A percentile compares a stretch with the other conserved stretches of the same genome.
Conservation (phyloP, 805 yeast genomes). For the Starmerella sirachaensis region DNA sequence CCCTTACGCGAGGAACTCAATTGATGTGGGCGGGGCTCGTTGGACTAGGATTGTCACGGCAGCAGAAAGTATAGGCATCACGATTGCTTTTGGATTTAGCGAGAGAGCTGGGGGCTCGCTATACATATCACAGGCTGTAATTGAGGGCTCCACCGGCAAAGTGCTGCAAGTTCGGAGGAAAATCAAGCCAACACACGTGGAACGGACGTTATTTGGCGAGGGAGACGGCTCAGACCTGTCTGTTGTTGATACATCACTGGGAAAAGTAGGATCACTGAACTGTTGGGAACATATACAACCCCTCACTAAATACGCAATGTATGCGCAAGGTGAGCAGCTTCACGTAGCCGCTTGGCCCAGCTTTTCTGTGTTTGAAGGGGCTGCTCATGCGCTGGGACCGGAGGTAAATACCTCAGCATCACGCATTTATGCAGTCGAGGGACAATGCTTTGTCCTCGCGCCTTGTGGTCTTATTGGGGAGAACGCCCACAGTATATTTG, state of each 20-base stretch:
- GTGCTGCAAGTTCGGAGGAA: constrained; percentile 2
- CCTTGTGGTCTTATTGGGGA: constrained; percentile 1
- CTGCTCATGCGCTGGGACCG: neutral
- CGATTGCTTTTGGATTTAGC: constrained; percentile 10
- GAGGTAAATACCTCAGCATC: constrained; percentile 5
- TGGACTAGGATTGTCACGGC: constrained; percentile 13
- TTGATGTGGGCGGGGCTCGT: neutral
- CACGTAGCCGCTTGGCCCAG: neutral
- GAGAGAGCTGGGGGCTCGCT: constrained; percentile 20
- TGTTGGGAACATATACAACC: constrained; percentile 7
- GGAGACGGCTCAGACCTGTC: constrained; percentile 5
- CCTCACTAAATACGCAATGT: neutral
- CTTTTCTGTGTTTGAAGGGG: neutral
- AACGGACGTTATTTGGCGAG: constrained; percentile 7
- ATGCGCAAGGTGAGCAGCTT: neutral
- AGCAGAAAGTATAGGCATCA: constrained; percentile 1
- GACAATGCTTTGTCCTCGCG: constrained; percentile 7
- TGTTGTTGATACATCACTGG: constrained; percentile 2
- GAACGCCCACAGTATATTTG: neutral
- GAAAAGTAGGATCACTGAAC: neutral
- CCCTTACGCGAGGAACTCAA: constrained; percentile 6
- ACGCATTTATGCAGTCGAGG: constrained; percentile 8
- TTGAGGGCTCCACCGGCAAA: constrained; percentile 1
- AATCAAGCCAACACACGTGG: constrained; percentile 4
- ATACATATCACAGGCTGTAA: constrained; percentile 14